phyloP scores from a whole-genome alignment of 495 filamentous ascomycete species.

The Hypoxylon intermedium region DNA sequence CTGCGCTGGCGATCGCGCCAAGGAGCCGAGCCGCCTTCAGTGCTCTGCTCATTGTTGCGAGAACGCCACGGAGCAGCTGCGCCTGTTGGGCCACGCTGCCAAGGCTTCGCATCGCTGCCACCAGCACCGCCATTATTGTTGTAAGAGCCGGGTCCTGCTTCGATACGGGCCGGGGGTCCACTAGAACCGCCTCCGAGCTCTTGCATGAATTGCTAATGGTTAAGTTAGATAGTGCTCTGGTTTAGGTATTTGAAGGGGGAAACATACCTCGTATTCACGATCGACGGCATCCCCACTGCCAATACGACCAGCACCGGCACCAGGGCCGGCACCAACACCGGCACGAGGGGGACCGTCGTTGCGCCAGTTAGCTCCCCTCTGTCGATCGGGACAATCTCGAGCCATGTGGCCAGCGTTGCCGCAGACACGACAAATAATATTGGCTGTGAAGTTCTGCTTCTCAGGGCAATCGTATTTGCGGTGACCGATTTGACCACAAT shows the following conservation, averaged over 20 bases:
- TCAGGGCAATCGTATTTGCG: constrained; percentile 99
- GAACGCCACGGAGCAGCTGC: constrained; percentile 81
- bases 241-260: neutral
- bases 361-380: constrained; percentile 89
- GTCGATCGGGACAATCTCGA: constrained; percentile 90
- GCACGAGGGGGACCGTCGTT: constrained; percentile 66
- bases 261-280: constrained; percentile 88
- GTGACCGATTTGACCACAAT: constrained; percentile 99
- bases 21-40: constrained; percentile 53
- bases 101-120: constrained; percentile 72
- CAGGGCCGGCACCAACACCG: constrained; percentile 62
- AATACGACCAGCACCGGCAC: constrained; percentile 69
- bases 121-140: constrained; percentile 48
- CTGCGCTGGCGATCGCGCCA: constrained; percentile 59
- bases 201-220: constrained; percentile 88
- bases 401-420: constrained; percentile 95
- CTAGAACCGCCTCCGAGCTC: constrained; percentile 83
- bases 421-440: constrained; percentile 98
- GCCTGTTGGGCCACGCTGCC: constrained; percentile 89
- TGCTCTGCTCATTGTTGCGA: constrained; percentile 51
- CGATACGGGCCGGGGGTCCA: constrained; percentile 79
- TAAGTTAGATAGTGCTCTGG: constrained; percentile 47
- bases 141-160: constrained; percentile 76
- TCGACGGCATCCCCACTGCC: constrained; percentile 86
- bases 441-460: constrained; percentile 96